These are phyloP conservation scores for Coemansia sp. DNA, from an alignment of 192 early-diverging fungal genomes.

Conservation along the genomic window DNA sequence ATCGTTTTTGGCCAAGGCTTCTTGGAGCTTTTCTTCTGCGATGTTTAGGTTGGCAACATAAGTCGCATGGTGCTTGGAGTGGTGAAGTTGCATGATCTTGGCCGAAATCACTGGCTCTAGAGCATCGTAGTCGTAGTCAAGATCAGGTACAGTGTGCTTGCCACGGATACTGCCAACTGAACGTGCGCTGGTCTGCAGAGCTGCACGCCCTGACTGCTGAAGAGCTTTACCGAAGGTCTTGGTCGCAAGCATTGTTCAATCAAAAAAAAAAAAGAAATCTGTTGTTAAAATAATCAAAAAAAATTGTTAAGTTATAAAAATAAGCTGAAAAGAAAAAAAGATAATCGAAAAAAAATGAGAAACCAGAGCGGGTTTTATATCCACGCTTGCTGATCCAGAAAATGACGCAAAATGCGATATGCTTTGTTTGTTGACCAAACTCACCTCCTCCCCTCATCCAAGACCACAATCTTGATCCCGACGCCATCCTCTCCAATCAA, in stretches of 20 bases:
- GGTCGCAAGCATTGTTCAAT: slow-evolving; percentile 2
- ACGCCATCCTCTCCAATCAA: neutral
- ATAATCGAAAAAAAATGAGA: neutral
- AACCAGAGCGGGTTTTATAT: neutral
- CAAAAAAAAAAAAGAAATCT: neutral
- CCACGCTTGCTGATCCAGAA: neutral
- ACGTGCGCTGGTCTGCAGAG: neutral
- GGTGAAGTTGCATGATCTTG: slow-evolving; percentile 94
- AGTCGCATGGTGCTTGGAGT: slow-evolving; percentile 92
- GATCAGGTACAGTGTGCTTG: slow-evolving; percentile 87
- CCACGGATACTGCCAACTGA: slow-evolving; percentile 18
- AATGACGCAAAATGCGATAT: neutral
- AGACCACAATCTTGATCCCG: no score
- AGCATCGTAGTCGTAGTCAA: slow-evolving; percentile 80
- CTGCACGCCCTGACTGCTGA: neutral
- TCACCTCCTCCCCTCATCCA: neutral
- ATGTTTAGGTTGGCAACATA: slow-evolving; percentile 86
- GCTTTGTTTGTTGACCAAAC: neutral
- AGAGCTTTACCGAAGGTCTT: neutral
- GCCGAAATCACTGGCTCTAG: slow-evolving; percentile 91
- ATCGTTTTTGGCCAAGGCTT: slow-evolving; percentile 69
- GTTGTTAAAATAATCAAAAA: neutral
- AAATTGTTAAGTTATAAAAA: neutral
- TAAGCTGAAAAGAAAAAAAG: neutral
- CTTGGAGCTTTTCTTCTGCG: slow-evolving; percentile 88